Evolutionary conservation across 345 rosid species (phyloP).

Genomic region (Hibiscus trionum): DNA sequence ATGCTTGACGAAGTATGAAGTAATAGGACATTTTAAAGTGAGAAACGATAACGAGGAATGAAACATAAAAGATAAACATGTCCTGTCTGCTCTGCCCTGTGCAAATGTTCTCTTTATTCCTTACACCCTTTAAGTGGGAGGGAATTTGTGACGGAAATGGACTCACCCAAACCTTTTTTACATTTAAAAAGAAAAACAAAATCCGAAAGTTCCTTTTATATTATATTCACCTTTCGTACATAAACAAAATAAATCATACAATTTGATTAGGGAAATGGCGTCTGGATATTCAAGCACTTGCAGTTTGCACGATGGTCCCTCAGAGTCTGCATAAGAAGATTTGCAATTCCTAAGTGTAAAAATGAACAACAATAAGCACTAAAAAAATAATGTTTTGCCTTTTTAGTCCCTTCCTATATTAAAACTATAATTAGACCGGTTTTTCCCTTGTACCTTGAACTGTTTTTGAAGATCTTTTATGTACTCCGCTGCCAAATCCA

Average conservation of each 20-base stretch:
- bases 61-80: too few relatives aligned
- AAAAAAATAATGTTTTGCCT: not conserved
- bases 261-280: conserved; percentile 9
- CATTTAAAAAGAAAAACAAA: too few relatives aligned
- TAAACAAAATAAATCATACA: not conserved
- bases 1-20: too few relatives aligned
- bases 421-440: too few relatives aligned
- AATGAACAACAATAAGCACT: not conserved
- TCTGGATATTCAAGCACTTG: conserved; percentile 42
- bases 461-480: conserved; percentile 86
- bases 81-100: too few relatives aligned
- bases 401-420: too few relatives aligned
- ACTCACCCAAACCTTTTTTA: too few relatives aligned
- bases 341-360: not conserved
- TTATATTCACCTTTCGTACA: not conserved
- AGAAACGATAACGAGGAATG: too few relatives aligned
- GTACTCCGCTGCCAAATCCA: conserved; percentile 94
- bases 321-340: conserved; percentile 32
- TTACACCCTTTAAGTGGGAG: too few relatives aligned
- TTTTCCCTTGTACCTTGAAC: conserved; percentile 42
- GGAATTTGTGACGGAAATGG: too few relatives aligned
- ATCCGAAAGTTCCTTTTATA: not conserved
- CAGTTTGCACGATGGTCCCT: conserved; percentile 50
- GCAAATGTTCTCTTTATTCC: too few relatives aligned
- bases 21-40: too few relatives aligned